Evolutionary conservation across 495 filamentous ascomycete species (phyloP).

Genomic region (Hyaloscypha variabilis): DNA sequence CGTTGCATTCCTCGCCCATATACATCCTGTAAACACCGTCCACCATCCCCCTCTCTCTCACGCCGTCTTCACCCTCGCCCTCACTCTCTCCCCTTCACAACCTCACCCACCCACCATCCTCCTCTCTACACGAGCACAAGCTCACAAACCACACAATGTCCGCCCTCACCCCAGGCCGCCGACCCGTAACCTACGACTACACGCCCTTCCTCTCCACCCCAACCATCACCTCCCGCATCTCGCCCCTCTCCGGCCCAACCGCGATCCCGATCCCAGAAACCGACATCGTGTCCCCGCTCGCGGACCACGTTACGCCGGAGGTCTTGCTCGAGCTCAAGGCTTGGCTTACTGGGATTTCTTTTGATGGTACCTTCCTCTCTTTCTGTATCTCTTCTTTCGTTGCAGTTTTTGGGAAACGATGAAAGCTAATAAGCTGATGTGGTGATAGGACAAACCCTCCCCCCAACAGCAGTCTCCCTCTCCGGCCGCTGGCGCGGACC

Average conservation of each 20-base stretch:
- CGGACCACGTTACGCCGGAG: conserved; percentile 9
- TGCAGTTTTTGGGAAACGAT: no score
- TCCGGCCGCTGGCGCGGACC: neutral
- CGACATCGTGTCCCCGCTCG: conserved; percentile 19
- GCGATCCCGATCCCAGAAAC: conserved; percentile 18
- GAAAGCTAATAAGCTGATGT: no score
- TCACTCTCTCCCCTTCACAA: neutral
- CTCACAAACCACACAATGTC: neutral
- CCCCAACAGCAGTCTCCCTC: no score
- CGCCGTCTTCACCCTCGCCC: neutral
- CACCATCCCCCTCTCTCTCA: neutral
- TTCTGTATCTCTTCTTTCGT: no score
- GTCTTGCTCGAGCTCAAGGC: conserved; percentile 8
- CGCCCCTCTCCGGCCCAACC: neutral
- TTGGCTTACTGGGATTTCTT: conserved; percentile 3
- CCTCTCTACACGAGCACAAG: neutral
- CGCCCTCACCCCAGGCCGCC: neutral
- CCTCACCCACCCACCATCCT: no score
- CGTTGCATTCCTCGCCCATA: neutral
- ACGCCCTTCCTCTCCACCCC: conserved; percentile 19
- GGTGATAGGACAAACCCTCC: no score
- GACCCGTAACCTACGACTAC: conserved; percentile 5
- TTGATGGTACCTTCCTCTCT: no score
- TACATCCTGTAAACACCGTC: neutral
- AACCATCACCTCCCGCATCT: neutral